A percentile compares a stretch with the other conserved stretches of the same genome.
These are phyloP conservation scores for Chaetomiaceae sp. DNA, from an alignment of 2,329 filamentous ascomycete species.

Conservation along the genomic window DNA sequence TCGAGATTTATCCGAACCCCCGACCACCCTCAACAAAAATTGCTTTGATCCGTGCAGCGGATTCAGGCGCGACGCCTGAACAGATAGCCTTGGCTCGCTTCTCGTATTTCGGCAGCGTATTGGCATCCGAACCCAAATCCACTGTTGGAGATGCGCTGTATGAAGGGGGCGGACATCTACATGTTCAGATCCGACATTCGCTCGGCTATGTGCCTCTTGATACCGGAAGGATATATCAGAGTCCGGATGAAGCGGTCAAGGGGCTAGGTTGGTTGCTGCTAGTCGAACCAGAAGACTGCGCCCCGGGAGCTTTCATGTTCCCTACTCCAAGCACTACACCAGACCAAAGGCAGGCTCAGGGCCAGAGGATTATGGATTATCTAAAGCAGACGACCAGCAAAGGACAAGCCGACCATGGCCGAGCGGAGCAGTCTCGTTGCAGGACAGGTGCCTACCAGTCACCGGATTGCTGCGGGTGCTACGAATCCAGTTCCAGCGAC, in stretches of 20 bases:
- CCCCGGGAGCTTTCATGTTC: not conserved
- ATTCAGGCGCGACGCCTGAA: not conserved
- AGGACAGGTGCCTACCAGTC: not conserved
- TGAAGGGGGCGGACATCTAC: not conserved
- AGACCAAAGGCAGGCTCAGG: not conserved
- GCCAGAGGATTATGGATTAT: not conserved
- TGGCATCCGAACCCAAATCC: not conserved
- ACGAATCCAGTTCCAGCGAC: not conserved
- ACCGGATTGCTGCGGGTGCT: not conserved
- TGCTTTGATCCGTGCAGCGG: not conserved
- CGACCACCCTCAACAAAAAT: not conserved
- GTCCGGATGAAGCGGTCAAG: not conserved
- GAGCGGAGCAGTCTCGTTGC: not conserved
- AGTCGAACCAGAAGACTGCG: not conserved
- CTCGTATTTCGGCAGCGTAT: not conserved
- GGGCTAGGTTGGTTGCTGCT: not conserved
- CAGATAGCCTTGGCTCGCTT: not conserved
- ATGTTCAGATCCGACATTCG: not conserved
- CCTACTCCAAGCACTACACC: not conserved
- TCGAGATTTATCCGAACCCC: not conserved
- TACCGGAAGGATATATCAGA: not conserved
- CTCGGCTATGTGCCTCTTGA: not conserved
- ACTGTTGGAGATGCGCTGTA: not conserved
- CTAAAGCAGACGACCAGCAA: not conserved
- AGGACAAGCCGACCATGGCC: not conserved